Evolutionary conservation across 225 moss, liverwort and hornwort genomes (phyloP), one percentile per base, ranked within the genome.

Genomic region (Thuidium tamariscinum): DNA sequence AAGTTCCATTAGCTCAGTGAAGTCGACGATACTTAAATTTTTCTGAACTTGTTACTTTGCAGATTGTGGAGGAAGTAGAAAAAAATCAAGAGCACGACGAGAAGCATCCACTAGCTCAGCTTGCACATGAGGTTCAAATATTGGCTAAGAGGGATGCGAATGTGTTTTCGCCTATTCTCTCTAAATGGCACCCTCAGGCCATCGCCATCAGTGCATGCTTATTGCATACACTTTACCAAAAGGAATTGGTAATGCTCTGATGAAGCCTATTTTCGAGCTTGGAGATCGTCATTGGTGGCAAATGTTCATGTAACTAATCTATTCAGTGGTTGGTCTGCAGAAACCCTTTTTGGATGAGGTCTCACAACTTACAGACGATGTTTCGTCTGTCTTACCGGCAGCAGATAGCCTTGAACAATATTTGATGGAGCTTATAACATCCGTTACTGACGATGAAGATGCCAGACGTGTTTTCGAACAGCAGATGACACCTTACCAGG

Each of bases 361-460:
- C 36, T 93, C 98, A 39, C 93, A 98, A 80, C 95, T 98, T 81
- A 92, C 98, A 67, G 98, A 98, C 76, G 98, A 98, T 88, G 98
- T 96, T 48, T 92, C 95, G 83, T 94, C 98, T 55, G 98, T 98
- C 48, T 91, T 98, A 64, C 95, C 98, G 77, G 98, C 95, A 90
- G 98, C 98, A 82, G 98, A 98, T 88, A 93, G 89, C 82, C 89
- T 98, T 85, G 96, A 98, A 91, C 91, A 93, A 77, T 96, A 91
- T 74, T 90, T 97, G 77, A 86, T 93, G 83, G 95, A 96, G 60
- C 93, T 96, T 68, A 90, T 98, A 81, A 84, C 91, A 61, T 90
- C 95, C 36, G 94, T 92, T 44, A 88, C 94, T 67, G 98, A 98
- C 66, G 95, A 95, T 75, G 98, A 95, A 57, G 95, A 95, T 90